Percentiles rank a stretch among this genome's conserved stretches.
Conservation (phyloP, 2,329 filamentous ascomycete species). For the Arthroderma sp. region DNA sequence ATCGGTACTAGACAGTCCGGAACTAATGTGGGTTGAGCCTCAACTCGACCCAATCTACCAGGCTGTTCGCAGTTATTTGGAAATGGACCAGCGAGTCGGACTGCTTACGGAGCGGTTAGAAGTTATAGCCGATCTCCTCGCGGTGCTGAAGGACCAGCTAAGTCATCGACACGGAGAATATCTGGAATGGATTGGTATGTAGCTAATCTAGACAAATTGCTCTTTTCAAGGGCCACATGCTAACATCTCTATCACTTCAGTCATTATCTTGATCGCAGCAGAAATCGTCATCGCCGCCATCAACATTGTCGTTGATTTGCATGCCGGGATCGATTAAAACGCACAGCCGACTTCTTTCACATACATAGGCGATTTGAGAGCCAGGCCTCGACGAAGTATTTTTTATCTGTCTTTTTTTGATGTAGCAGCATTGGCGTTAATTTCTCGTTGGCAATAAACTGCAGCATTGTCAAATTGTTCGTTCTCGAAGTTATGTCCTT, state of each 20-base stretch:
- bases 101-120: conserved; percentile 79
- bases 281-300: conserved; percentile 87
- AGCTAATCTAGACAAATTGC: background rate
- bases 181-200: conserved; percentile 75
- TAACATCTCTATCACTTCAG: conserved; percentile 32
- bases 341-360: background rate
- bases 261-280: conserved; percentile 88
- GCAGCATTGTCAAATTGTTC: too few species aligned
- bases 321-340: conserved; percentile 49
- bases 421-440: too few species aligned
- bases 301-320: conserved; percentile 90
- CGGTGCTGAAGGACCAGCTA: conserved; percentile 88
- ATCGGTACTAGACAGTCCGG: conserved; percentile 87
- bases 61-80: conserved; percentile 84
- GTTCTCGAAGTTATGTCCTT: too few species aligned
- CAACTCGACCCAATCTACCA: conserved; percentile 94
- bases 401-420: too few species aligned
- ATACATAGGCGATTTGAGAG: background rate
- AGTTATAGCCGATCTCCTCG: conserved; percentile 84
- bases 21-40: conserved; percentile 97
- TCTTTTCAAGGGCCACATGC: background rate
- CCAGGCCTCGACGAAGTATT: background rate
- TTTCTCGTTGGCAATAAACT: too few species aligned
- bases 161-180: conserved; percentile 87
- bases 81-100: conserved; percentile 92